Conservation (phyloP, 768 basidiomycete species). For the Amanita pseudoporphyria region DNA sequence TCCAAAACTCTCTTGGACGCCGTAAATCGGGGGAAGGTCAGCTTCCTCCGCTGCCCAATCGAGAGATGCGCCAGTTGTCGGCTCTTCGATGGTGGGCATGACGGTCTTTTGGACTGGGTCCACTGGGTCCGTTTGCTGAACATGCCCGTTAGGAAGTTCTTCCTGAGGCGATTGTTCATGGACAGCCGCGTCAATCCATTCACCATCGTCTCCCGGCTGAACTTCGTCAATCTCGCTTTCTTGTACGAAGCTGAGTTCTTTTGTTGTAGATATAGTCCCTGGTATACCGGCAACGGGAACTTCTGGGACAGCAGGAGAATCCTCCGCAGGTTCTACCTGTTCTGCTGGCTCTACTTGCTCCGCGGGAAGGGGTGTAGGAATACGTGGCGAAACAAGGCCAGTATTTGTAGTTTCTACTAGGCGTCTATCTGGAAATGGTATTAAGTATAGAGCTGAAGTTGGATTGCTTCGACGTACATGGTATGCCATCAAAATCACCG, state of each 20-base stretch:
- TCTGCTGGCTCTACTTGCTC: slow-evolving; percentile 19
- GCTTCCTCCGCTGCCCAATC: slow-evolving; percentile 83
- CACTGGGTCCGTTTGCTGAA: not conserved
- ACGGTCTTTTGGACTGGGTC: slow-evolving; percentile 6
- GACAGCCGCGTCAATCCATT: slow-evolving; percentile 40
- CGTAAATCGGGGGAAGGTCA: slow-evolving; percentile 68
- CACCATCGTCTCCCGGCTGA: slow-evolving; percentile 40
- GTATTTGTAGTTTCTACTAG: slow-evolving; percentile 46
- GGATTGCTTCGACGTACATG: slow-evolving; percentile 38
- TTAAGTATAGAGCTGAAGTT: slow-evolving; percentile 7
- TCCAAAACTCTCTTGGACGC: slow-evolving; percentile 68
- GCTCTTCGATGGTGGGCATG: not conserved
- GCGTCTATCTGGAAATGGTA: slow-evolving; percentile 41
- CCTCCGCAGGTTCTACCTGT: slow-evolving; percentile 13
- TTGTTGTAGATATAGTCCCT: slow-evolving; percentile 26
- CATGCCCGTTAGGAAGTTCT: slow-evolving; percentile 6
- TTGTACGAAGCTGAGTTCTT: slow-evolving; percentile 74
- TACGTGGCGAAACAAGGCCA: slow-evolving; percentile 41
- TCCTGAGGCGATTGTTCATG: slow-evolving; percentile 14
- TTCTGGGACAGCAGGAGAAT: slow-evolving; percentile 17
- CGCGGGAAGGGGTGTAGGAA: slow-evolving; percentile 29
- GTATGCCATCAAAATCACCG: slow-evolving; percentile 51
- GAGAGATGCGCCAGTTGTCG: slow-evolving; percentile 28
- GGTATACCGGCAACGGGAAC: slow-evolving; percentile 32
- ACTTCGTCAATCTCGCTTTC: slow-evolving; percentile 64